Evolutionary conservation across 495 filamentous ascomycete species (phyloP), one percentile per base, ranked within the genome.

Genomic region (Aspergillus saccharolyticus): DNA sequence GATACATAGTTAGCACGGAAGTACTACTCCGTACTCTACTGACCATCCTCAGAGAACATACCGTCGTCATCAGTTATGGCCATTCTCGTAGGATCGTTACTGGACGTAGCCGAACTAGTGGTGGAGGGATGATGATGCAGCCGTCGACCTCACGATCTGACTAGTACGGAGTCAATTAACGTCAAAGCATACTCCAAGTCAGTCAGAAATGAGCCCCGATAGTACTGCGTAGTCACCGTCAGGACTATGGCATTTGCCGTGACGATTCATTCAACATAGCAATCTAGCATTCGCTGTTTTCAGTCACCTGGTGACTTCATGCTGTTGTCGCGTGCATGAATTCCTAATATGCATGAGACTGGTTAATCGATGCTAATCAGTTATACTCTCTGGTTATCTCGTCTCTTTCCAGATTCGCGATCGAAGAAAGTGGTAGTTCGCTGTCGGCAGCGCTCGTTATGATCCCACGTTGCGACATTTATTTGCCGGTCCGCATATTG

Each of bases 391-490:
- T 39, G 9, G 21, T 49, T 46, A 17, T 45, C n/a, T 12, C 28
- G 49, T 55, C 48, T 49, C 39, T 47, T 24, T 42, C 46, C 22
- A 49, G 33, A 28, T 21, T 39, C 18, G 42, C 16, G 25, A 28
- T 28, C 25, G 25, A 7, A 15, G 17, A 24, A 25, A 47, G 49
- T 44, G 25, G 17, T 30, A 4, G 4, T 30, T 4, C 10, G 4
- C 25, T 10, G 25, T 30, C 25, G 25, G 25, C 25, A 30, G 4
- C 4, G 25, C 25, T n/a, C n/a, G n/a, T n/a, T n/a, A n/a, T 4
- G 46, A 25, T 43, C 24, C 52, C 55, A 62, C 52, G 55, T 55
- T 58, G 55, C 52, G 49, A 57, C 21, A 55, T 30, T 4, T 10
- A 10, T 4, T 10, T 10, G 12, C 33, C 33, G 33, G 33, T 8